Evolutionary conservation across 2,329 filamentous ascomycete species (phyloP), one percentile per base, ranked within the genome.

Genomic region (Laburnicola sp.): DNA sequence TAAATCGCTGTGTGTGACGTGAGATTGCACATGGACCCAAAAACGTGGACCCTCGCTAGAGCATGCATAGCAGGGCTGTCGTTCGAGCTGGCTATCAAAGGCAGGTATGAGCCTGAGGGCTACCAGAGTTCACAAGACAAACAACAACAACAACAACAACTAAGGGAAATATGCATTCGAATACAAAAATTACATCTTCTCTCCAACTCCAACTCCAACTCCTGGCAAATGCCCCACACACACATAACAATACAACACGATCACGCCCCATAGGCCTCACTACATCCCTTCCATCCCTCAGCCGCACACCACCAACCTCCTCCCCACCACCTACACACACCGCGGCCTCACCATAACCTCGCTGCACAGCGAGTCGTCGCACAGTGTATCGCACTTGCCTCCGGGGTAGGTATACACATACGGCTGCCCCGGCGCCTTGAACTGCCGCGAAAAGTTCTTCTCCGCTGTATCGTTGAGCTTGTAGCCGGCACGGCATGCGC

Each of bases 361-460:
- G 2, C 49, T 43, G 46, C 65, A 69, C 9, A 45, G 37, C 27
- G 43, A 30, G 40, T 66, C 63, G 16, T 41, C 47, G 43, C 66
- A 70, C 3, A 50, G 54, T 45, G 58, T 59, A 40, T 64, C 57
- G 52, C 66, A 68, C 22, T 45, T 51, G 30, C 54, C 52, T 2
- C 58, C 58, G 9, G 52, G 51, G 11, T 49, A 53, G 23, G 58
- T 58, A 48, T 64, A 66, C 8, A 70, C 65, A 34, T 63, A 68
- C 47, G 60, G 63, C 47, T 59, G 58, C 2, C 58, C 61, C 11
- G 54, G 45, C 6, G 64, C 54, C 36, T 60, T 58, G 49, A 66
- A 65, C 56, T 68, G 64, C 53, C 60, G 60, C 37, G 47, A 55
- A 47, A 66, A 66, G 42, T 70, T 60, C 57, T 62, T 65, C 4